Evolutionary conservation across 495 filamentous ascomycete species (phyloP), one percentile per base, ranked within the genome.

Genomic region (Penicillium pancosmium): DNA sequence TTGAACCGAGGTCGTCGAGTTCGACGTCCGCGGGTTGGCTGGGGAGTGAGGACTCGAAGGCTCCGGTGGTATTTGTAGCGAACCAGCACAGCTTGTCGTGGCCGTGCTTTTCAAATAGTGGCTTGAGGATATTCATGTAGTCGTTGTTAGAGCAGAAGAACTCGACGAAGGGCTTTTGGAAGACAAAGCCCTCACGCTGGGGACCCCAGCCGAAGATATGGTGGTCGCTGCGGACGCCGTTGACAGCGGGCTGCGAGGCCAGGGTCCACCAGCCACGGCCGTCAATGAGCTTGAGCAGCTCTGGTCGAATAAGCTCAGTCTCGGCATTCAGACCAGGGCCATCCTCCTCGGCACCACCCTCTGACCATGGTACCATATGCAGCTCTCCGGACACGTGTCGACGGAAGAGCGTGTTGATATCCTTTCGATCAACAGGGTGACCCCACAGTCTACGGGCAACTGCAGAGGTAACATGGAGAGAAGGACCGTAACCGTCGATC

Each of bases 81-180:
- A 93, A 97, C 78, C 86, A 98, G 58, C 88, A 88, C 4, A 98
- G 81, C 54, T 87, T 82, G 21, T 86, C 82, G 35, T 79, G 69
- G 48, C 82, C 74, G 56, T 84, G 80, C 16, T 78, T 72, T 15
- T 75, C 76, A 31, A 98, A 84, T 48, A 83, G 79, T 16, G 78
- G 76, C 56, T 84, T 81, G 13, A 98, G 77, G 27, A 67, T 70
- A 31, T 54, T 63, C 15, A 76, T 70, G 86, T 91, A 97, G 71
- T 92, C 89, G 0, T 75, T 66, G 4, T 75, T 72, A 0, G 93
- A 86, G 44, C 93, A 73, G 79, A 98, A 98, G 77, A 97, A 91
- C 73, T 98, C 94, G 40, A 98, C 92, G 69, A 98, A 98, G 0
- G 94, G 88, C 73, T 98, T 98, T 66, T 98, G 94, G 79, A 97